Evolutionary conservation across 192 early-diverging fungal species (phyloP).

Genomic region (Coemansia sp.): DNA sequence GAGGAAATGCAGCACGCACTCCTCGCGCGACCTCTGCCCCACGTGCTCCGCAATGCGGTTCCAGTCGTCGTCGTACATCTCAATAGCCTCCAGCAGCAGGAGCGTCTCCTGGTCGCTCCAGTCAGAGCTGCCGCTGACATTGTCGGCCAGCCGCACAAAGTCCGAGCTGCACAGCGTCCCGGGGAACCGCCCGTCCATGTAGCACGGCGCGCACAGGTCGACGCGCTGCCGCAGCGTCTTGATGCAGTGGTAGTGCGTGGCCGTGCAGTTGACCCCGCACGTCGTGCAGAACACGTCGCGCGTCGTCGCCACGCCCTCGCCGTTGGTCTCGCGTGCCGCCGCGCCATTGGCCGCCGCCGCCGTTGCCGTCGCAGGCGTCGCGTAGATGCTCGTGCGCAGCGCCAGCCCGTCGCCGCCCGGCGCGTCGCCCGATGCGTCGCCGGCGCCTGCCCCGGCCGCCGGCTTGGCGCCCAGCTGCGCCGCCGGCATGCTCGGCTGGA

Average conservation of each 20-base stretch:
- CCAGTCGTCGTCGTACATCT: conserved; percentile 96
- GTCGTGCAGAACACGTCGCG: conserved; percentile 69
- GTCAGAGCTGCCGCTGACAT: conserved; percentile 51
- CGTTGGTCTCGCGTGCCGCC: conserved; percentile 40
- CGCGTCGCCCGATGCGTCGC: conserved; percentile 25
- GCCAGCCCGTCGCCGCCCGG: conserved; percentile 38
- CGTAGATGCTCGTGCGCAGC: conserved; percentile 60
- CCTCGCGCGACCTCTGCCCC: conserved; percentile 82
- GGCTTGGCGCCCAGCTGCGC: conserved; percentile 17
- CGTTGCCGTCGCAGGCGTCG: conserved; percentile 37
- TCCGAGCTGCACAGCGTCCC: conserved; percentile 77
- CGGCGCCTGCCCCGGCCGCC: conserved; percentile 6
- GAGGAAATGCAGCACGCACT: conserved; percentile 87
- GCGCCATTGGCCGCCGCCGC: conserved; percentile 34
- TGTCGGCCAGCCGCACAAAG: conserved; percentile 70
- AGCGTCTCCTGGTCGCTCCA: conserved; percentile 91
- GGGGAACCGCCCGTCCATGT: conserved; percentile 90
- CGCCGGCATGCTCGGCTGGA: conserved; percentile 59
- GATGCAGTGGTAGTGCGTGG: conserved; percentile 76
- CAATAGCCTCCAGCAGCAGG: conserved; percentile 86
- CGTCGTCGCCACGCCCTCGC: conserved; percentile 19
- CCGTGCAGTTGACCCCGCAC: conserved; percentile 81
- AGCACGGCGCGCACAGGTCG: conserved; percentile 87
- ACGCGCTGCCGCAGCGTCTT: conserved; percentile 60
- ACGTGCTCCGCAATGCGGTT: conserved; percentile 87